phyloP scores from a whole-genome alignment of 768 basidiomycete genomes.

The Xerocomellus intermedius region DNA sequence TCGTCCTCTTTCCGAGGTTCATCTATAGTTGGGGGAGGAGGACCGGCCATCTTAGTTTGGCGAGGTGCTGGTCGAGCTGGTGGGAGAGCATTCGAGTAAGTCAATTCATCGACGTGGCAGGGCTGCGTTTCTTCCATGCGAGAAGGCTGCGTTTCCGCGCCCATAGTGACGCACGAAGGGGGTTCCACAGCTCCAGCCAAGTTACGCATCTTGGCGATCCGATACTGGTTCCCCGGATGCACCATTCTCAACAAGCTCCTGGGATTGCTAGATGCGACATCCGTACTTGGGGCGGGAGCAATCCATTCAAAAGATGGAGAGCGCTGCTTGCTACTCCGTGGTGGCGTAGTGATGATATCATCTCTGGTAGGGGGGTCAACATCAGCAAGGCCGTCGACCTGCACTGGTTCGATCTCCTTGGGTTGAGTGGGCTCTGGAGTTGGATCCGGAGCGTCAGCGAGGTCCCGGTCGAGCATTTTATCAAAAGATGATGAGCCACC shows the following conservation, averaged over 20 bases:
- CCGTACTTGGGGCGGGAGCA: slow-evolving; percentile 12
- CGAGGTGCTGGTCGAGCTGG: slow-evolving; percentile 1
- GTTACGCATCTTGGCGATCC: slow-evolving; percentile 26
- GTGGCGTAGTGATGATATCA: background rate
- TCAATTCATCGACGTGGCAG: background rate
- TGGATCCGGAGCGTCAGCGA: slow-evolving; percentile 22
- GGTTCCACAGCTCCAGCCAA: slow-evolving; percentile 22
- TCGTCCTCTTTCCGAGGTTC: background rate
- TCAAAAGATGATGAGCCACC: slow-evolving; percentile 43
- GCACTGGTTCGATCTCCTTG: slow-evolving; percentile 6
- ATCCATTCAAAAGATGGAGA: slow-evolving; percentile 24
- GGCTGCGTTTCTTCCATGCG: slow-evolving; percentile 19
- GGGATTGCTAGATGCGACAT: slow-evolving; percentile 26
- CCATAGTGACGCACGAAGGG: slow-evolving; percentile 8
- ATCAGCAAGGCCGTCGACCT: slow-evolving; percentile 1
- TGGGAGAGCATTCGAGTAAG: background rate
- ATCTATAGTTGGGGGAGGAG: background rate
- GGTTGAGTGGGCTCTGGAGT: slow-evolving; percentile 20
- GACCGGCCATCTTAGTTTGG: background rate
- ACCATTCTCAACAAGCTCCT: slow-evolving; percentile 34
- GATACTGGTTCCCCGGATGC: slow-evolving; percentile 33
- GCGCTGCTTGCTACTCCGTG: background rate
- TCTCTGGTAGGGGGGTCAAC: slow-evolving; percentile 1
- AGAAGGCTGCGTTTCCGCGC: slow-evolving; percentile 18
- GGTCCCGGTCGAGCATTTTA: slow-evolving; percentile 37